Conservation (phyloP, 176 grass and related monocot species). For the Avena sativa region DNA sequence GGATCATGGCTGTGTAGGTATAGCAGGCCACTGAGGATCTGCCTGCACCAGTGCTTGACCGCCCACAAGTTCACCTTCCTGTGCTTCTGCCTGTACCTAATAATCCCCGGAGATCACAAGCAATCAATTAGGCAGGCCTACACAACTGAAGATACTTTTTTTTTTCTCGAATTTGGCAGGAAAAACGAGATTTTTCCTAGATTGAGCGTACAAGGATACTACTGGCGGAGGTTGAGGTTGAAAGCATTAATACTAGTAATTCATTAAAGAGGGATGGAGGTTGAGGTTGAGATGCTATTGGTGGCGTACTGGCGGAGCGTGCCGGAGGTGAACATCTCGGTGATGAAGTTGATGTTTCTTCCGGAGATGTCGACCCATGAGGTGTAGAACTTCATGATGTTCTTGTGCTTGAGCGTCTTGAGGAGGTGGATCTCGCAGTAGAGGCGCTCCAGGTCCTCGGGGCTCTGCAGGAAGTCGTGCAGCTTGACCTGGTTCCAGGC, state of each 20-base stretch:
- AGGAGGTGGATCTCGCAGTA: conserved; percentile 99
- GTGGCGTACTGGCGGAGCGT: conserved; percentile 82
- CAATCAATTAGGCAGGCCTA: neutral
- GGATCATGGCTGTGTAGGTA: conserved; percentile 94
- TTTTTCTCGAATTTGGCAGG: neutral
- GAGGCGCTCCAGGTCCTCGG: conserved; percentile 86
- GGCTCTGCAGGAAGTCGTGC: conserved; percentile 82
- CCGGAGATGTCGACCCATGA: conserved; percentile 87
- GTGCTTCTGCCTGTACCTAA: conserved; percentile 89
- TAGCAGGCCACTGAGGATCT: conserved; percentile 82
- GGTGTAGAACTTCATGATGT: conserved; percentile 97
- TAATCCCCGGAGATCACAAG: conserved; percentile 22
- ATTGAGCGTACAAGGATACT: conserved; percentile 34
- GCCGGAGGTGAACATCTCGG: conserved; percentile 98
- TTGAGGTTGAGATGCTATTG: neutral
- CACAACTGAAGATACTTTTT: neutral
- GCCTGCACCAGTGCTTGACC: conserved; percentile 96
- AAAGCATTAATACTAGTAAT: neutral
- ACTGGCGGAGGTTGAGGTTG: neutral
- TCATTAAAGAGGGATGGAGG: neutral
- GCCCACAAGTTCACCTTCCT: conserved; percentile 75
- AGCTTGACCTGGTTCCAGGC: conserved; percentile 99
- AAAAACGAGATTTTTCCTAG: conserved; percentile 20
- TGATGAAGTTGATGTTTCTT: conserved; percentile 99
- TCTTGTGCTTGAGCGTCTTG: conserved; percentile 90